Base-by-base conservation (phyloP, 768 basidiomycete species). In the Pleurotus platypus region DNA sequence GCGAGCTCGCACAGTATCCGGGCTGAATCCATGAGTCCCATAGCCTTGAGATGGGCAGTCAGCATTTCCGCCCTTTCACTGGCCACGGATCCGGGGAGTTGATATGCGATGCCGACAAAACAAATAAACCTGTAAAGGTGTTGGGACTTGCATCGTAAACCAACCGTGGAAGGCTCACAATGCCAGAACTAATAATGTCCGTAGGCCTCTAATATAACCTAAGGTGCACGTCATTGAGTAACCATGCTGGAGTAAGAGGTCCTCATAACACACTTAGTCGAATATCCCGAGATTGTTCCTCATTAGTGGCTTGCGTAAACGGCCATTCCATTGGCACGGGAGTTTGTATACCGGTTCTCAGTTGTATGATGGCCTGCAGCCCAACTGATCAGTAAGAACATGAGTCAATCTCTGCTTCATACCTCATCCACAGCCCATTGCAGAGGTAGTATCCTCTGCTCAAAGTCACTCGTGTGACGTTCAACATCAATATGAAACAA, bases 361-460 rank as follows among this genome's bases (percentile, higher is more conserved):
- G 75, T 59, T 86, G 80, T 20, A 92, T 86, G 61, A 92, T 82
- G 12, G 88, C 86, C 89, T 90, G 48, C 8, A 54, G 27, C 49
- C 46, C 16, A 9, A 24, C 11, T 7, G 11, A 11, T 35, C 9
- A 35, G 30, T 11, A 35, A 35, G 0, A 9, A 35, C 11, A 35
- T 11, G 30, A 35, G 30, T 2, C 30, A 35, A 35, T 2, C 30
- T 35, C 30, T 4, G 30, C 5, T 40, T 58, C 80, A 24, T 59
- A 86, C 89, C 66, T 81, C 75, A 62, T 92, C 90, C 37, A 92
- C 73, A 8, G 89, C 86, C 79, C 89, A 86, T 60, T 92, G 90
- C 18, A 92, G 61, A 1, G 90, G 90, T 15, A 92, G 65, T 27
- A 90, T 76, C 46, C 85, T 72, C 54, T 72, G 72, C 67, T 91